Evolutionary conservation across 345 rosid species (phyloP), one percentile per base, ranked within the genome.

Genomic region (Cardiospermum halicacabum): DNA sequence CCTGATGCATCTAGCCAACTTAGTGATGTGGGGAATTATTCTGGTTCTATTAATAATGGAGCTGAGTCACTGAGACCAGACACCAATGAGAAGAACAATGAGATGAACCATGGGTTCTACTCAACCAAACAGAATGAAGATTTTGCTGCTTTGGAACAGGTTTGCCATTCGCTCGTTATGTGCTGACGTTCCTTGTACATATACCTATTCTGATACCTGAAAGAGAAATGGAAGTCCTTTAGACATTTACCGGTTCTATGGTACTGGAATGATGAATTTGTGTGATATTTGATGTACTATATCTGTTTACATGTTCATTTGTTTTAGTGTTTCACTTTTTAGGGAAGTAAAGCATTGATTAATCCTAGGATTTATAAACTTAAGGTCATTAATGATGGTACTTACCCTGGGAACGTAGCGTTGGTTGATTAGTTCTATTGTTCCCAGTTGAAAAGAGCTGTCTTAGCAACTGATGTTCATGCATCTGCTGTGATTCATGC

Each of bases 101-200:
- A 75, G 43, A 76, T 69, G 54, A 74, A 64, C 68, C 78, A 67
- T 3, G 87, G 78, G 24, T 82, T 76, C 71, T 84, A 74, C 65
- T 62, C 79, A 71, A 75, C 80, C 55, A 86, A 82, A 62, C 87
- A 84, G 56, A 81, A 86, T 70, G 98, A 88, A 71, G 97, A 91
- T 81, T 89, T 95, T 80, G 61, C 85, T 72, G 82, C 96, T 69
- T 74, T 95, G 80, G 99, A 95, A 72, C 99, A 95, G 94, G 99
- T 95, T 70, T 15, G 49, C 32, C 48, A 27, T 27, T 47, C 11
- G 12, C 31, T 25, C 27, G 21, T n/a, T n/a, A n/a, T 43, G 37
- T 50, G 49, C 59, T n/a, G 48, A 53, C 53, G 25, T 62, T 21
- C 12, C 12, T 56, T 48, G 50, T 15, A 57, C 27, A 11, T 27